Percentiles rank a stretch among this genome's conserved stretches.
Evolutionary conservation across 2,329 filamentous ascomycete species (phyloP).

Genomic region (Fusarium sp.): DNA sequence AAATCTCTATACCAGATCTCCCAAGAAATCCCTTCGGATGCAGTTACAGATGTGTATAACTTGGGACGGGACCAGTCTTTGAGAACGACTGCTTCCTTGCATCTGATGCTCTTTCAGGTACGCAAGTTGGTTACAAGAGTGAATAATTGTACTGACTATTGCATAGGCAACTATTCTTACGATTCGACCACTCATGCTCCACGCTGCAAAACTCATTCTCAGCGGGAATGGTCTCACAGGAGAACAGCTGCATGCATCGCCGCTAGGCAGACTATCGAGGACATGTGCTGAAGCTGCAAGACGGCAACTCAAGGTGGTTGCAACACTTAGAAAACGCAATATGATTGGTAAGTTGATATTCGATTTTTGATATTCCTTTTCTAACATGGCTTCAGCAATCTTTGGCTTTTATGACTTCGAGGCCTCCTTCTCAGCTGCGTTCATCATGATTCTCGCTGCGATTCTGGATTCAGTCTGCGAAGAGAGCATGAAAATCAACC

Average conservation of each 20-base stretch:
- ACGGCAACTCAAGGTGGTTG: conserved; percentile 45
- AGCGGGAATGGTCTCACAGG: conserved; percentile 40
- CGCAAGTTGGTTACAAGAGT: fast-evolving
- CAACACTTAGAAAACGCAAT: conserved; percentile 46
- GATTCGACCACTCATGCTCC: conserved; percentile 47
- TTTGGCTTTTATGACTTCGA: conserved; percentile 46
- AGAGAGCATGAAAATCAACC: conserved; percentile 40
- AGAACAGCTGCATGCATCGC: conserved; percentile 41
- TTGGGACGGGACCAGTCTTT: conserved; percentile 45
- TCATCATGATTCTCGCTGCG: conserved; percentile 45
- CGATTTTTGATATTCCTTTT: fast-evolving
- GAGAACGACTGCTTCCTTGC: conserved; percentile 48
- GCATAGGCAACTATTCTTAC: conserved; percentile 47
- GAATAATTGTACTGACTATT: not conserved
- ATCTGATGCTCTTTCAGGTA: conserved; percentile 51
- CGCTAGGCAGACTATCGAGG: conserved; percentile 44
- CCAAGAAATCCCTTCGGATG: conserved; percentile 43
- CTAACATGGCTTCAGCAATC: conserved; percentile 27
- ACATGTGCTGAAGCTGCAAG: conserved; percentile 48
- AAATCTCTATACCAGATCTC: conserved; percentile 44
- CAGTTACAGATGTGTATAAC: conserved; percentile 40
- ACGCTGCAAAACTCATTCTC: conserved; percentile 46
- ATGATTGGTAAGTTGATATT: conserved; percentile 41
- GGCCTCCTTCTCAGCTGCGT: conserved; percentile 44
- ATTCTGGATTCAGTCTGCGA: conserved; percentile 45